Evolutionary conservation across 2,329 filamentous ascomycete species (phyloP).

Genomic region (Aspergillus sp.): DNA sequence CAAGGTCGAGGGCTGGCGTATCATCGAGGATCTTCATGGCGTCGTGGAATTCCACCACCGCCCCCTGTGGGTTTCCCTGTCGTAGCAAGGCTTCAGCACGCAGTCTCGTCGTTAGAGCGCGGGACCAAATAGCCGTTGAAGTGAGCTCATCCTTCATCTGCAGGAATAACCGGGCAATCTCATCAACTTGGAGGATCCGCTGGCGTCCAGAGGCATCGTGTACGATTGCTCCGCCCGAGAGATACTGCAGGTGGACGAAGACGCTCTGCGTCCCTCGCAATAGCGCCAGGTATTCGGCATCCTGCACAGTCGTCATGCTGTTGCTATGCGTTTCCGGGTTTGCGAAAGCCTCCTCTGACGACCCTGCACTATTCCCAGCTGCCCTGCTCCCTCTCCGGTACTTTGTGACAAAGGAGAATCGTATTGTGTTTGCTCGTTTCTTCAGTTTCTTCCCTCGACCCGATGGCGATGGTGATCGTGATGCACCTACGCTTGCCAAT

Average conservation of each 20-base stretch:
- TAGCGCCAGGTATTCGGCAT: conserved; percentile 25
- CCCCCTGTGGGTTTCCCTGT: conserved; percentile 27
- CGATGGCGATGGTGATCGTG: conserved; percentile 28
- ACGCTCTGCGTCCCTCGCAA: conserved; percentile 25
- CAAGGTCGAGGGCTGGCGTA: conserved; percentile 30
- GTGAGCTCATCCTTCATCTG: conserved; percentile 32
- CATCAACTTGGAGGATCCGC: conserved; percentile 36
- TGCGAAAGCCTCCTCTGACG: conserved; percentile 14
- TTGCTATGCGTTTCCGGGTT: conserved; percentile 15
- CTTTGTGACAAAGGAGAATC: conserved; percentile 35
- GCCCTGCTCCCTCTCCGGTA: conserved; percentile 23
- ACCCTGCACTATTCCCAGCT: conserved; percentile 21
- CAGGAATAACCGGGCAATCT: conserved; percentile 35
- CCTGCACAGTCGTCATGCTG: conserved; percentile 18
- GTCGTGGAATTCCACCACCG: conserved; percentile 31
- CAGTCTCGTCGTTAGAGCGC: conserved; percentile 22
- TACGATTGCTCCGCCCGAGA: conserved; percentile 31
- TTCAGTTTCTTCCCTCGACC: conserved; percentile 31
- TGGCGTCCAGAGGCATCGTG: conserved; percentile 37
- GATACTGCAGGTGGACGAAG: conserved; percentile 33
- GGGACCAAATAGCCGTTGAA: conserved; percentile 28
- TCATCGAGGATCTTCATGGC: conserved; percentile 29
- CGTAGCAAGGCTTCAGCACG: conserved; percentile 31
- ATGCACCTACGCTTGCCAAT: conserved; percentile 23
- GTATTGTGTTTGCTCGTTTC: conserved; percentile 34